phyloP scores from a whole-genome alignment of 352 stramenopile genomes.

The Globisporangium megalacanthum region DNA sequence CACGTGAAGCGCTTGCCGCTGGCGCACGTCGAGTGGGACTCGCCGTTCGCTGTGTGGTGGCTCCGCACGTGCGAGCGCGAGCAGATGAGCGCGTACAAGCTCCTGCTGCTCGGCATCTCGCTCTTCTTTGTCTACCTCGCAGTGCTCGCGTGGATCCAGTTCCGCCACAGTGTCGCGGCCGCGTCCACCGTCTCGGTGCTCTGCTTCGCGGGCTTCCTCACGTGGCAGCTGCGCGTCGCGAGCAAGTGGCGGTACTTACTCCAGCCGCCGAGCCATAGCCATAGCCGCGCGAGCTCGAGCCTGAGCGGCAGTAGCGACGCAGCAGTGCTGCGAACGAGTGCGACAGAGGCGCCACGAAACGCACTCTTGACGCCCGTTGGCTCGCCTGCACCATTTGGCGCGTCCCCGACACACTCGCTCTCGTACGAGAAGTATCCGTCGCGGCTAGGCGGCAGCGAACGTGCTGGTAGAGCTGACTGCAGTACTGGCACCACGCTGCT shows the following conservation, averaged over 20 bases:
- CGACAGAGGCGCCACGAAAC: too few relatives aligned
- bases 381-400: too few relatives aligned
- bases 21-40: slow-evolving; percentile 38
- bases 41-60: slow-evolving; percentile 67
- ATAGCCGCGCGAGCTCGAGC: neutral
- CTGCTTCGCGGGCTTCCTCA: slow-evolving; percentile 37
- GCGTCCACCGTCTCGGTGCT: slow-evolving; percentile 41
- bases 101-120: slow-evolving; percentile 57
- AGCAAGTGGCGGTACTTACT: slow-evolving; percentile 76
- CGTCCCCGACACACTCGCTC: too few relatives aligned
- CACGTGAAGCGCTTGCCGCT: slow-evolving; percentile 43
- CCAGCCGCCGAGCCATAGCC: slow-evolving; percentile 27
- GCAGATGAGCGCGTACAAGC: slow-evolving; percentile 66
- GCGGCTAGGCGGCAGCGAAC: too few relatives aligned
- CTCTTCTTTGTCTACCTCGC: slow-evolving; percentile 72
- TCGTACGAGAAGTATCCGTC: too few relatives aligned
- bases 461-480: too few relatives aligned
- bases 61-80: slow-evolving; percentile 59
- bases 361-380: too few relatives aligned
- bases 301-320: slow-evolving; percentile 2
- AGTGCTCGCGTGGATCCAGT: slow-evolving; percentile 64
- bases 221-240: slow-evolving; percentile 66
- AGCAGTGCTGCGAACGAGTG: too few relatives aligned
- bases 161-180: slow-evolving; percentile 36
- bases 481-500: too few relatives aligned